Evolutionary conservation across 352 stramenopile genomes (phyloP).

Genomic region (Stramenopiles sp.): DNA sequence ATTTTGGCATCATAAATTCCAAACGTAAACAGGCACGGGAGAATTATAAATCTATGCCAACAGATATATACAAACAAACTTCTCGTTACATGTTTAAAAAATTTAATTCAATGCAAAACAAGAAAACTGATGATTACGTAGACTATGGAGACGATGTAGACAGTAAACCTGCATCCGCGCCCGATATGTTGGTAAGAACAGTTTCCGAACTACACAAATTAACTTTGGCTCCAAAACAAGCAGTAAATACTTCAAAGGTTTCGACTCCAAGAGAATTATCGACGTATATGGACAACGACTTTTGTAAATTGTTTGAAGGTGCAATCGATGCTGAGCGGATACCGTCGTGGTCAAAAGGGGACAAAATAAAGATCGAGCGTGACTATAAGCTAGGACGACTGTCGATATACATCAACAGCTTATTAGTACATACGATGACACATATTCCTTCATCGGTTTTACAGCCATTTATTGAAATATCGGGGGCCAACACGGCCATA

Average conservation of each 20-base stretch:
- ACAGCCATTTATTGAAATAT: constrained; percentile 11
- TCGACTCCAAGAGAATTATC: not conserved
- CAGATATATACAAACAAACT: not conserved
- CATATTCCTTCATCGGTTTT: not conserved
- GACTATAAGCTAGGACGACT: not conserved
- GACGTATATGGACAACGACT: not conserved
- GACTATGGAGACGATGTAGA: not conserved
- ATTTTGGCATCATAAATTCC: not conserved
- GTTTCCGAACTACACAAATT: not conserved
- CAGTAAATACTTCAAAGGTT: not conserved
- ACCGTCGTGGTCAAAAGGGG: not conserved
- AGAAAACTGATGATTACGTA: not conserved
- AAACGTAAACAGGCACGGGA: not conserved
- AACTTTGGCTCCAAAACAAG: not conserved
- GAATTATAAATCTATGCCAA: not conserved
- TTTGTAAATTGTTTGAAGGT: not conserved
- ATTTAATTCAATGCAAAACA: not conserved
- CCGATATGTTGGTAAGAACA: not conserved
- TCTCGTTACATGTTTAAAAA: not conserved
- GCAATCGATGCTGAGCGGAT: not conserved
- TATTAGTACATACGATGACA: not conserved
- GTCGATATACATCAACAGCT: not conserved
- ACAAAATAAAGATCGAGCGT: not conserved
- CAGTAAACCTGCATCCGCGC: too few relatives aligned
- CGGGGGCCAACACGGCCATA: not conserved